These are phyloP conservation scores for Termitomyces heimii DNA, from an alignment of 768 basidiomycete species.

Conservation along the genomic window DNA sequence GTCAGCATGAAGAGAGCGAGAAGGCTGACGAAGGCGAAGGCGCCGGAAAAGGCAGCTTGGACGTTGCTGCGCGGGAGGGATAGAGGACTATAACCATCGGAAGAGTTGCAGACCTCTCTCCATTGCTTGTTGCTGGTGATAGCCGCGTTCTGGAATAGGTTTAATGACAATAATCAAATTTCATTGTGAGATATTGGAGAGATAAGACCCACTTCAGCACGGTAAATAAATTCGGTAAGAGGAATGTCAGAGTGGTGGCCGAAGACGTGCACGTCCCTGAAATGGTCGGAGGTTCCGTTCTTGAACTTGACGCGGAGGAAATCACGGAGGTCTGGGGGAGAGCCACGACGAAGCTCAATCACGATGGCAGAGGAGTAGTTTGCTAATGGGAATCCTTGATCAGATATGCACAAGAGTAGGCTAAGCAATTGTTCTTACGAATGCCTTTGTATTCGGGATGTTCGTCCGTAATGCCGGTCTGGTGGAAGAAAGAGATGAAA, in stretches of 20 bases:
- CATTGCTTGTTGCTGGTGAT: constrained; percentile 53
- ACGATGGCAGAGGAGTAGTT: constrained; percentile 69
- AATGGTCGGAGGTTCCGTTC: constrained; percentile 66
- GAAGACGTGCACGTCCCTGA: constrained; percentile 68
- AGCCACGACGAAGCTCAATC: constrained; percentile 74
- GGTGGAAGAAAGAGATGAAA: constrained; percentile 83
- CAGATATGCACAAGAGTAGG: background rate
- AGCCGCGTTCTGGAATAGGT: constrained; percentile 34
- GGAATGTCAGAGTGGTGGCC: constrained; percentile 73
- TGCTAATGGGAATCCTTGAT: constrained; percentile 36
- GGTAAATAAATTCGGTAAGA: constrained; percentile 81
- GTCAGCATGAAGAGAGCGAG: constrained; percentile 30
- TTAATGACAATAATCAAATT: background rate
- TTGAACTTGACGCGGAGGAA: constrained; percentile 83
- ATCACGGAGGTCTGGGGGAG: constrained; percentile 70
- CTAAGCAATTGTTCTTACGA: constrained; percentile 39
- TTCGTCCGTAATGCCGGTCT: constrained; percentile 55
- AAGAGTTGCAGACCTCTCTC: constrained; percentile 37
- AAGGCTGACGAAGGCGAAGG: constrained; percentile 32
- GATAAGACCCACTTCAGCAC: constrained; percentile 54
- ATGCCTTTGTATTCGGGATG: constrained; percentile 57
- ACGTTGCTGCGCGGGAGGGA: constrained; percentile 18
- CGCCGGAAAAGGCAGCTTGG: constrained; percentile 29
- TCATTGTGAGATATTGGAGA: background rate
- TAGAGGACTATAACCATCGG: constrained; percentile 17